Evolutionary conservation across 768 basidiomycete genomes (phyloP), one percentile per base, ranked within the genome.

Genomic region (Austroboletus eburneus): DNA sequence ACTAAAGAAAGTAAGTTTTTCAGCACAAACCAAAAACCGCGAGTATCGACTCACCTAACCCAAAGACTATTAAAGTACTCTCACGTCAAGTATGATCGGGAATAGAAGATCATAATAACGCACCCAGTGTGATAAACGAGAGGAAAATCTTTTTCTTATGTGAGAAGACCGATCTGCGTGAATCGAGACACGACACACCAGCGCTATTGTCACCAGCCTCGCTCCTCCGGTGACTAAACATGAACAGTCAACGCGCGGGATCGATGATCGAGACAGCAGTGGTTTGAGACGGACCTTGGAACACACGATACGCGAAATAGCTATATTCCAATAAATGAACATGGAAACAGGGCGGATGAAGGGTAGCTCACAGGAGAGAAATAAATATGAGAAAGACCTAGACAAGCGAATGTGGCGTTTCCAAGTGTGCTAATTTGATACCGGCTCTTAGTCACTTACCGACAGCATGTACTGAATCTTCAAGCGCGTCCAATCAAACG

Each of bases 391-490:
- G 46, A 48, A 61, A 6, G 41, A 64, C 43, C 64, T 65, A 18
- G 7, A 27, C 12, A n/a, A 24, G 5, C 18, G 39, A 6, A 17
- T 20, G 32, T 32, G 35, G 13, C 30, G 32, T 20, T 3, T 16
- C 35, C 10, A 25, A 38, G 9, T 10, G 0, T 21, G 8, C 2
- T 18, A 12, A 14, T 24, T 16, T 20, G 9, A 22, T 21, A 35
- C 18, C 1, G 0, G 7, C n/a, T n/a, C n/a, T n/a, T n/a, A 18
- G 20, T 36, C 5, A 47, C 58, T 5, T 27, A 66, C 64, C 17
- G 59, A 63, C 10, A 65, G 10, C 35, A 59, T 18, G 30, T 55
- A 55, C 29, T 67, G 63, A 29, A 55, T 16, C 65, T 65, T 49
- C 12, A 34, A 8, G 22, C 3, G 18, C 5, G 36, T 37, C n/a